Percentiles rank a stretch among this genome's conserved stretches.
These are phyloP conservation scores for Jaapia argillacea DNA, from an alignment of 768 basidiomycete genomes.

Conservation along the genomic window DNA sequence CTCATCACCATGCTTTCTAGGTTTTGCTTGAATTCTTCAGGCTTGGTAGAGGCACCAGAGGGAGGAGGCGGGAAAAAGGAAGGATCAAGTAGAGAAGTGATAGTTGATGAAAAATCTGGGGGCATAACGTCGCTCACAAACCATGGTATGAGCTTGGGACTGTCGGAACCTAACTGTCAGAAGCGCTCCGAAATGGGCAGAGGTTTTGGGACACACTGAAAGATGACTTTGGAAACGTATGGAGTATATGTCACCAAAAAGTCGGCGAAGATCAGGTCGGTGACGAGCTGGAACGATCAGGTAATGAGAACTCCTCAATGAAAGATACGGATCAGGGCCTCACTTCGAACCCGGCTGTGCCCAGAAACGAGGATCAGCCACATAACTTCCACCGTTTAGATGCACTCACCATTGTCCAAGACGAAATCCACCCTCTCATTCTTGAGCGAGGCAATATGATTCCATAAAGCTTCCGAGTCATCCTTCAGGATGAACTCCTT, in stretches of 20 bases:
- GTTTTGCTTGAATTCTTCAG: constrained; percentile 24
- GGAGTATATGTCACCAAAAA: constrained; percentile 88
- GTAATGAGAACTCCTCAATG: background rate
- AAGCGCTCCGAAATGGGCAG: background rate
- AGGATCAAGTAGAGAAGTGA: constrained; percentile 47
- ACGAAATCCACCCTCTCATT: constrained; percentile 70
- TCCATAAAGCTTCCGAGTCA: constrained; percentile 71
- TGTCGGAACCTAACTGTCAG: constrained; percentile 18
- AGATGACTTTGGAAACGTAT: constrained; percentile 70
- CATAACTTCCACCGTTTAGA: no score
- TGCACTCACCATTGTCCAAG: constrained; percentile 70
- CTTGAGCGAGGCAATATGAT: constrained; percentile 47
- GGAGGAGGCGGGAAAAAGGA: constrained; percentile 44
- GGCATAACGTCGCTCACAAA: constrained; percentile 95
- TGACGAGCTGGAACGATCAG: constrained; percentile 54
- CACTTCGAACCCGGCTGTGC: constrained; percentile 87
- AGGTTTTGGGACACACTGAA: constrained; percentile 56
- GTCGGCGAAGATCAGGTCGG: constrained; percentile 88
- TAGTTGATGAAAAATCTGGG: constrained; percentile 58
- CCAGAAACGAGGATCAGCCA: no score
- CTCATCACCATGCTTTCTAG: constrained; percentile 54
- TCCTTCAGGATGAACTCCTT: constrained; percentile 75
- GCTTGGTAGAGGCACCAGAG: constrained; percentile 14
- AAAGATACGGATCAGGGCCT: constrained; percentile 1
- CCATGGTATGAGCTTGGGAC: constrained; percentile 94